phyloP scores from a whole-genome alignment of 192 early-diverging fungal species.

The Chytriomyces confervae region DNA sequence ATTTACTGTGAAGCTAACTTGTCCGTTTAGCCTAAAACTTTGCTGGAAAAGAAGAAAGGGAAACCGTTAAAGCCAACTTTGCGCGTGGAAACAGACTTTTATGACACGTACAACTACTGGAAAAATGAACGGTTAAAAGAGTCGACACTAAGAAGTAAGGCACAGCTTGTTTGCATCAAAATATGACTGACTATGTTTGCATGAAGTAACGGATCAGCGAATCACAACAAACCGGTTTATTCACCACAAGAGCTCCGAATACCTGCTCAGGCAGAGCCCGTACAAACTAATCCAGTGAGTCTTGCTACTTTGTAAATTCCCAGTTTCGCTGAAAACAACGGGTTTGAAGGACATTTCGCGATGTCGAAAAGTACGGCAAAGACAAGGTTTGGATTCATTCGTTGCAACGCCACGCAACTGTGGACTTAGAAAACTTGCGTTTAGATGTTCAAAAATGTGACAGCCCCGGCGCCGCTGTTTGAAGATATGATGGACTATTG shows the following conservation, averaged over 20 bases:
- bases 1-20: slow-evolving; percentile 8
- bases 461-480: slow-evolving; percentile 31
- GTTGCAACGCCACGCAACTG: neutral
- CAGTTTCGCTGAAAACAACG: neutral
- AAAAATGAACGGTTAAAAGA: slow-evolving; percentile 41
- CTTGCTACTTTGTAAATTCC: neutral
- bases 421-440: neutral
- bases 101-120: slow-evolving; percentile 40
- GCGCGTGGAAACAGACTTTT: slow-evolving; percentile 52
- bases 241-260: slow-evolving; percentile 34
- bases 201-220: slow-evolving; percentile 41
- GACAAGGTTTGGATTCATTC: neutral
- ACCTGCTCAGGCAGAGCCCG: slow-evolving; percentile 42
- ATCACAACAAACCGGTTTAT: slow-evolving; percentile 27
- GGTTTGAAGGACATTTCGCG: neutral
- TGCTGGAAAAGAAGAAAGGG: slow-evolving; percentile 29
- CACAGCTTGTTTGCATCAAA: neutral
- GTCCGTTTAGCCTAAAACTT: slow-evolving; percentile 32
- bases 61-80: slow-evolving; percentile 48
- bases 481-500: slow-evolving; percentile 33
- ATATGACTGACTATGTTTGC: neutral
- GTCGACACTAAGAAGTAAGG: slow-evolving; percentile 41
- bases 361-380: slow-evolving; percentile 19
- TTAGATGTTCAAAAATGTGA: slow-evolving; percentile 35
- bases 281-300: slow-evolving; percentile 26